Percentiles rank a stretch among this genome's conserved stretches.
Conservation (phyloP, 768 basidiomycete species). For the Hygrophoropsis aurantiaca region DNA sequence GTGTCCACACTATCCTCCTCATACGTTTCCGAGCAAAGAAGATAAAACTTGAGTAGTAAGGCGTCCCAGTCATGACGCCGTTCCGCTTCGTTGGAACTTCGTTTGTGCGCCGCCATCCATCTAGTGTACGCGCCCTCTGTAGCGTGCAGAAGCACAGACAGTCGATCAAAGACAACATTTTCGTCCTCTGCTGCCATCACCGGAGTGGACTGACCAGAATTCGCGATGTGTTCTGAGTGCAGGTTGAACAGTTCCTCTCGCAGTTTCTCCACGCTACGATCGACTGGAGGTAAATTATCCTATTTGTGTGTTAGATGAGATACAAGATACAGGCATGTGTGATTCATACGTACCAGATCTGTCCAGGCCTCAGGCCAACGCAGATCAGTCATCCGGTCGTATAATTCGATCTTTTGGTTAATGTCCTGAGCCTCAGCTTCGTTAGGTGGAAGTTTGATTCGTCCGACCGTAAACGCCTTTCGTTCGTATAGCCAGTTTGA, state of each 20-base stretch:
- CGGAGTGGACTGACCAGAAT: background rate
- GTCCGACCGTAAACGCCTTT: background rate
- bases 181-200: background rate
- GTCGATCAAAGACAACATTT: background rate
- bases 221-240: no score
- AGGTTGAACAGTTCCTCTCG: no score
- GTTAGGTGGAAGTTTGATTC: background rate
- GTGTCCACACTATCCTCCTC: no score
- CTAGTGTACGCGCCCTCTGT: background rate
- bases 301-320: no score
- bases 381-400: background rate
- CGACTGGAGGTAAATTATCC: no score
- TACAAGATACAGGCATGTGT: no score
- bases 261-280: no score
- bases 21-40: background rate
- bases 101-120: background rate
- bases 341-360: background rate
- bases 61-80: background rate
- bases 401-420: background rate
- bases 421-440: background rate
- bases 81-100: background rate
- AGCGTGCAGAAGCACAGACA: background rate
- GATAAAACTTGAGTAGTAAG: background rate
- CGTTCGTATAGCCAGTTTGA: background rate
- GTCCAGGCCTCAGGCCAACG: background rate